Evolutionary conservation across 164 flowering plant genomes (phyloP).

Genomic region (Dillenia suffruticosa): DNA sequence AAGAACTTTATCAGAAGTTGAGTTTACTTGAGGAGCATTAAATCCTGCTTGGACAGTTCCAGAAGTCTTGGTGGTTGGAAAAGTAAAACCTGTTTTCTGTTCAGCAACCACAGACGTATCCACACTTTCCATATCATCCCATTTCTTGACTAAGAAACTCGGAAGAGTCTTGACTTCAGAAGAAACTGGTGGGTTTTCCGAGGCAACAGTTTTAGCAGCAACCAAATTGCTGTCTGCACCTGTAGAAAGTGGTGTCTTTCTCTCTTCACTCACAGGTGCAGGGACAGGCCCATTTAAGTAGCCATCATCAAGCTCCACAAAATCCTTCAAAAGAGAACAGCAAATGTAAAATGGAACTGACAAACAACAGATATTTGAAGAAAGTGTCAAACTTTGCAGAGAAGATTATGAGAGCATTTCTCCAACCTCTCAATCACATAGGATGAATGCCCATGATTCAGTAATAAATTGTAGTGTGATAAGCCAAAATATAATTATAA

Average conservation of each 20-base stretch:
- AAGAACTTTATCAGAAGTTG: slow-evolving; percentile 11
- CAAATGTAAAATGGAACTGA: background rate
- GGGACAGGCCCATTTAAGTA: slow-evolving; percentile 17
- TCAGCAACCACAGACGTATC: slow-evolving; percentile 20
- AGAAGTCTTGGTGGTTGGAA: slow-evolving; percentile 18
- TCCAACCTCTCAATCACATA: background rate
- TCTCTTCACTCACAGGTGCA: slow-evolving; percentile 15
- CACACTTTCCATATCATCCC: slow-evolving; percentile 13
- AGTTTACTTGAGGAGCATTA: slow-evolving; percentile 15
- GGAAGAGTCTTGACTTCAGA: slow-evolving; percentile 21
- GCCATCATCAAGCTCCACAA: slow-evolving; percentile 53
- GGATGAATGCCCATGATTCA: too few relatives aligned
- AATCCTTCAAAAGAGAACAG: slow-evolving; percentile 38
- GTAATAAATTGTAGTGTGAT: background rate
- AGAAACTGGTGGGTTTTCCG: slow-evolving; percentile 20
- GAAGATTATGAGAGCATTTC: too few relatives aligned
- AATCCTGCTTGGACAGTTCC: slow-evolving; percentile 13
- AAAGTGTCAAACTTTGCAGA: background rate
- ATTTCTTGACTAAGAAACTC: slow-evolving; percentile 10
- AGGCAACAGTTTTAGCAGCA: slow-evolving; percentile 16
- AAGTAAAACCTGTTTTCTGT: slow-evolving; percentile 18
- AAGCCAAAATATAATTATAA: background rate
- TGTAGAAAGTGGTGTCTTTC: slow-evolving; percentile 16
- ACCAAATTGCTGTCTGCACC: slow-evolving; percentile 10
- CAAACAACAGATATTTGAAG: background rate